A percentile compares a stretch with the other conserved stretches of the same genome.
Conservation (phyloP, 2,329 filamentous ascomycete genomes). For the Orbilia ellipsospora region DNA sequence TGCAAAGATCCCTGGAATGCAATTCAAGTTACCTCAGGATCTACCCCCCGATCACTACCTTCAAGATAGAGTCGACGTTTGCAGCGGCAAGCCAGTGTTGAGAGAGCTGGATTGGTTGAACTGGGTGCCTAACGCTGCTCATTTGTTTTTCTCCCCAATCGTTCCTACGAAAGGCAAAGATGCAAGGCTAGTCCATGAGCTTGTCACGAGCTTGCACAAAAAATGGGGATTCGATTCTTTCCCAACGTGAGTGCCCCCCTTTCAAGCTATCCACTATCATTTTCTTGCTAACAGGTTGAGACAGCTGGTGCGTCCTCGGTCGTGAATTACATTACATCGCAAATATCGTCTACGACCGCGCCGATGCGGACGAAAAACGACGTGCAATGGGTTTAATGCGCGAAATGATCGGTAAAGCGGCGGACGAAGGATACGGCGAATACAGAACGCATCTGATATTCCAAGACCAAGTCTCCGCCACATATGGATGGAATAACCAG, state of each 20-base stretch:
- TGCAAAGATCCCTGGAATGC: constrained; percentile 63
- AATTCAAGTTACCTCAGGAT: constrained; percentile 64
- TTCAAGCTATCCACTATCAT: neutral
- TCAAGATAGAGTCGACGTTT: constrained; percentile 61
- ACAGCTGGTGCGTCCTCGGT: constrained; percentile 65
- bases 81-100: constrained; percentile 61
- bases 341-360: constrained; percentile 68
- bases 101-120: constrained; percentile 64
- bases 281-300: neutral
- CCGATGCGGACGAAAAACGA: constrained; percentile 62
- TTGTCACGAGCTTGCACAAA: constrained; percentile 63
- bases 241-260: constrained; percentile 60
- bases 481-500: constrained; percentile 64
- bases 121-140: constrained; percentile 68
- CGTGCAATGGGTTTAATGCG: constrained; percentile 63
- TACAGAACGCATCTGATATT: constrained; percentile 66
- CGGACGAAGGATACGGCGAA: constrained; percentile 64
- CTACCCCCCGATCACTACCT: constrained; percentile 63
- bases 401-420: constrained; percentile 63
- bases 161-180: constrained; percentile 66
- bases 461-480: constrained; percentile 65
- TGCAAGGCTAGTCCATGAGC: constrained; percentile 64
- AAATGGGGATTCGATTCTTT: constrained; percentile 68
- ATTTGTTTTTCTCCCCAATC: constrained; percentile 69
- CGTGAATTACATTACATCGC: constrained; percentile 70